These are phyloP conservation scores for Bacidia gigantensis DNA, from an alignment of 495 filamentous ascomycete species.

Conservation along the genomic window DNA sequence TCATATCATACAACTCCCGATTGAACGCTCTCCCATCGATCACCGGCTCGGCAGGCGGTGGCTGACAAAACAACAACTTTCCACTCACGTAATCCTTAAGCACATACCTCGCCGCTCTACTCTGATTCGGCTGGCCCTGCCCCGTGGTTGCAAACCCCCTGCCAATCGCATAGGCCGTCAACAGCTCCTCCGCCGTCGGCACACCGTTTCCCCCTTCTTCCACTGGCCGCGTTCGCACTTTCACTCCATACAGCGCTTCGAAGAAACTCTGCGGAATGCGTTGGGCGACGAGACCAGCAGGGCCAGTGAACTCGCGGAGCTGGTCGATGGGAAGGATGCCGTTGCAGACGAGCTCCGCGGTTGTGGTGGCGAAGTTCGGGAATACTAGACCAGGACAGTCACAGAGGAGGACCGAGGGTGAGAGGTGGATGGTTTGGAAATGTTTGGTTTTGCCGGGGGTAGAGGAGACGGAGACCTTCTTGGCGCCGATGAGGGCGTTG, in stretches of 20 bases:
- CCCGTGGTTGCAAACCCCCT: slow-evolving; percentile 81
- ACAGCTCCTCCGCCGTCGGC: slow-evolving; percentile 75
- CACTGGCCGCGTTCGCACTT: slow-evolving; percentile 62
- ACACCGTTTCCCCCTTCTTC: slow-evolving; percentile 91
- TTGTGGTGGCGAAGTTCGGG: slow-evolving; percentile 93
- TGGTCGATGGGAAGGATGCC: slow-evolving; percentile 97
- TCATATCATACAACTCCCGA: slow-evolving; percentile 66
- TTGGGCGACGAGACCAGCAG: slow-evolving; percentile 70
- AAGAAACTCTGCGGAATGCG: slow-evolving; percentile 83
- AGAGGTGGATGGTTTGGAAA: slow-evolving; percentile 95
- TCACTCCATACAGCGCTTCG: slow-evolving; percentile 85
- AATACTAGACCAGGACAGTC: slow-evolving; percentile 99
- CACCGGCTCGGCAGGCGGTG: slow-evolving; percentile 52
- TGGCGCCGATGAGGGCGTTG: slow-evolving; percentile 92
- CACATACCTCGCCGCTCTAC: slow-evolving; percentile 74
- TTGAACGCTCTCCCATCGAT: slow-evolving; percentile 72
- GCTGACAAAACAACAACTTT: slow-evolving; percentile 83
- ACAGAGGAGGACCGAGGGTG: slow-evolving; percentile 77
- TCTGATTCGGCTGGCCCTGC: slow-evolving; percentile 83
- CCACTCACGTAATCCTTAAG: slow-evolving; percentile 97
- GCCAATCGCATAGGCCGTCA: slow-evolving; percentile 74
- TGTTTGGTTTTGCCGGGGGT: slow-evolving; percentile 99
- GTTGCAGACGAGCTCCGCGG: slow-evolving; percentile 90
- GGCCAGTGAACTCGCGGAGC: slow-evolving; percentile 85
- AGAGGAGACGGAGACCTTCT: slow-evolving; percentile 95